Base-by-base conservation (phyloP, 2,329 filamentous ascomycete genomes). In the Colletotrichum eleusines region DNA sequence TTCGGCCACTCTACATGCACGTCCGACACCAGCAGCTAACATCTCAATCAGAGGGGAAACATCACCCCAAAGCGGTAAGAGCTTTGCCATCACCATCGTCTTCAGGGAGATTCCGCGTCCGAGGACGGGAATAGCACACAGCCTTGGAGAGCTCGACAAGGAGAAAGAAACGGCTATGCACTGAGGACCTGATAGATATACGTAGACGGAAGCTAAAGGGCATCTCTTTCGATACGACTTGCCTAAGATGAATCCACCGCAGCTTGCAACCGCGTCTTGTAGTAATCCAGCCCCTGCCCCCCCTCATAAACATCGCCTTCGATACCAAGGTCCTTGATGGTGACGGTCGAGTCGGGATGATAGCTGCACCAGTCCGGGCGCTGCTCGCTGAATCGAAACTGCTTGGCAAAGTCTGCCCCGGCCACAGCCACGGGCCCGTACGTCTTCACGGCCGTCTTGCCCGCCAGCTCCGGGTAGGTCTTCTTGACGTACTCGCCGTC, bases 401-500 rank as follows among this genome's bases (percentile, higher is more conserved):
- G 62, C 18, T 16, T n/a, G 11, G 26, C 40, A 8, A 64, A 35
- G 16, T 64, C 62, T 7, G 16, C 51, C 14, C 62, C 62, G 33
- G 38, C 38, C 18, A 35, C 62, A n/a, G 38, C 38, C 18, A 35
- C 40, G 9, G 38, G 38, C 69, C 71, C 44, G 20, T 23, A 23
- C 20, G 23, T 5, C 44, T 46, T 23, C 9, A 5, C 44, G 44
- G 44, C 84, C 0, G 82, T 84, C 74, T 83, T 84, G 12, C 62
- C 60, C 1, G 78, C 72, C 4, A 84, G 73, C 0, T 67, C 71
- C 7, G 74, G 54, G 7, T 33, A 20, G 11, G 83, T 75, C 0
- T 76, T 64, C 33, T 79, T 81, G 75, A 85, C 84, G 38, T 79
- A 79, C 23, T 76, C 77, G 70, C 85, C 82, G 7, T 84, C 77